Evolutionary conservation across 75 land plant species (phyloP), one percentile per base, ranked within the genome.

Genomic region (Cupressus sempervirens): DNA sequence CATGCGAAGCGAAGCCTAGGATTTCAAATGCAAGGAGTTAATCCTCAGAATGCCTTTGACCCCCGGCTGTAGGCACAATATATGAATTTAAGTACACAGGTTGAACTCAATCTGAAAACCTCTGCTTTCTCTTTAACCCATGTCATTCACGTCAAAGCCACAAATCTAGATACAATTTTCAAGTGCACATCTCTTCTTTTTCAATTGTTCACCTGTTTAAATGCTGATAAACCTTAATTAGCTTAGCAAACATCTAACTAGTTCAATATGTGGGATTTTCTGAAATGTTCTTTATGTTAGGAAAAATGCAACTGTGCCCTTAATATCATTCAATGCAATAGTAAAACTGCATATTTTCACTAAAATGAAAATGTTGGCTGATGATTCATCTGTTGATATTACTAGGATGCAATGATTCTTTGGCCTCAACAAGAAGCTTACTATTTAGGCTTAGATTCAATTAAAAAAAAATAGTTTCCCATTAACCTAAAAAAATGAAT

Each of bases 21-120:
- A 73, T 50, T 84, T 81, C 79, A 76, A 76, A 85, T 76, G 87
- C 88, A 86, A 58, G 83, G 84, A 86, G 84, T 70, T 30, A 86
- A 83, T 73, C 73, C 72, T 58, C 87, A 86, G 76, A 79, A 68
- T n/a, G 58, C 41, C 1, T 36, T 79, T 40, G 86, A 87, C 26
- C 9, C 87, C 35, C 86, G 35, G 82, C 11, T 77, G 48, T 48
- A 53, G 50, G 82, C 68, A 7, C 85, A 85, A n/a, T 81, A 75
- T 34, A 23, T 86, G 14, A 76, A 76, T 32, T 53, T 62, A 35
- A n/a, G 82, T 62, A 86, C 72, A 30, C 88, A 84, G 82, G 74
- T 38, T 36, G 23, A 80, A 58, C 75, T 50, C 45, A 32, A 74
- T 52, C 80, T 83, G 82, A 48, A 67, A 36, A n/a, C 80, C 32